A percentile compares a stretch with the other conserved stretches of the same genome.
Conservation (phyloP, 805 yeast genomes). For the Candida endomychidarum region DNA sequence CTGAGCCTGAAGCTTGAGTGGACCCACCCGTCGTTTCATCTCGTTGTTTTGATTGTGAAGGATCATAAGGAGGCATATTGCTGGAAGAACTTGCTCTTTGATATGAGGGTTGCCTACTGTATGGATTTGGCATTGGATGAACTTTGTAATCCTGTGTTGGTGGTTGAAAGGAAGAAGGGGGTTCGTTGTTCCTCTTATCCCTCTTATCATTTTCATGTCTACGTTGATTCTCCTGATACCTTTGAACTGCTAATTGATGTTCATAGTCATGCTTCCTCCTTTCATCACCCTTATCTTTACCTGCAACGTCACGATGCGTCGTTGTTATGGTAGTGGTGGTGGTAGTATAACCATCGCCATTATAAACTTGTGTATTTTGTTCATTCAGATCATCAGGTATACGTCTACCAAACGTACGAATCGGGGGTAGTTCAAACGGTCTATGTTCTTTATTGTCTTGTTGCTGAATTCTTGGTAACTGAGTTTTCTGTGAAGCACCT, state of each 20-base stretch:
- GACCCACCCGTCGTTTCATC: no score
- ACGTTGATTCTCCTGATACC: constrained; percentile 8
- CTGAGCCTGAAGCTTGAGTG: not conserved
- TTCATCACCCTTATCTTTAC: constrained; percentile 9
- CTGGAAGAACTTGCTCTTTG: not conserved
- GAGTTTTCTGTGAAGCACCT: not conserved
- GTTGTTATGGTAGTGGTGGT: constrained; percentile 17
- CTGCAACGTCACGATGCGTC: constrained; percentile 10
- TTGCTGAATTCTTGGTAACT: constrained; percentile 3
- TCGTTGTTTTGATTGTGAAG: no score
- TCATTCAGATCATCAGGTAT: constrained; percentile 2
- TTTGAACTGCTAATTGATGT: constrained; percentile 11
- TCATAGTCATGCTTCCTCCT: constrained; percentile 10
- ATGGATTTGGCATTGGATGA: not conserved
- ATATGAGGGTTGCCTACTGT: not conserved
- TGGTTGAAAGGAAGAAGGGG: not conserved
- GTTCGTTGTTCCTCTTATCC: not conserved
- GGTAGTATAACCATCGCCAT: constrained; percentile 13
- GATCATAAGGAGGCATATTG: no score
- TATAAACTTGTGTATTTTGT: not conserved
- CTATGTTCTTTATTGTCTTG: not conserved
- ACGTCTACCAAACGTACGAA: constrained; percentile 4
- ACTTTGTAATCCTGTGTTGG: not conserved
- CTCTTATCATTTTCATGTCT: constrained; percentile 6
- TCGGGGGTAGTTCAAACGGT: constrained; percentile 12